Evolutionary conservation across 495 filamentous ascomycete species (phyloP).

Genomic region (Neurospora africana): DNA sequence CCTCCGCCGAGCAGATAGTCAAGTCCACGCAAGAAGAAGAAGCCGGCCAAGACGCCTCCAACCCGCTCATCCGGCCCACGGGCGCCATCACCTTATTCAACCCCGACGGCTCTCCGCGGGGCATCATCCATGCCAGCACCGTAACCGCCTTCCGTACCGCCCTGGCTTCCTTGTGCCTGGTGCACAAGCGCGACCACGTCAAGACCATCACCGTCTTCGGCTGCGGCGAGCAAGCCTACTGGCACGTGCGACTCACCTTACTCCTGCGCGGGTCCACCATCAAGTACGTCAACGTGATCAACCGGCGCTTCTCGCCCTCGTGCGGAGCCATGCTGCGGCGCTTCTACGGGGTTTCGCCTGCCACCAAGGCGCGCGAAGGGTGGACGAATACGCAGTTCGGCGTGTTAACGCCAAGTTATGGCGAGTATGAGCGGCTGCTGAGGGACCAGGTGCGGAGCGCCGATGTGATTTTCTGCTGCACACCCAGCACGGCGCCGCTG

Average conservation of each 20-base stretch:
- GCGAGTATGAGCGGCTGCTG: slow-evolving; percentile 57
- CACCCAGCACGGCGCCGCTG: slow-evolving; percentile 35
- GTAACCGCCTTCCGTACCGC: slow-evolving; percentile 92
- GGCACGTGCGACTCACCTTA: slow-evolving; percentile 79
- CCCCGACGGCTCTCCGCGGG: slow-evolving; percentile 56
- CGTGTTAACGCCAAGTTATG: slow-evolving; percentile 59
- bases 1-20: slow-evolving; percentile 8
- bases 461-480: slow-evolving; percentile 70
- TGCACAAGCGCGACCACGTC: slow-evolving; percentile 57
- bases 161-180: slow-evolving; percentile 62
- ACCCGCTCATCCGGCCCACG: slow-evolving; percentile 49
- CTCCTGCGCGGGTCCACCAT: slow-evolving; percentile 62
- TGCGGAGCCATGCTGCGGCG: slow-evolving; percentile 45
- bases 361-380: slow-evolving; percentile 42
- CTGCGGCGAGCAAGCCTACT: slow-evolving; percentile 83
- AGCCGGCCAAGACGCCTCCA: slow-evolving; percentile 4
- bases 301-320: slow-evolving; percentile 47
- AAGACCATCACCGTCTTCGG: slow-evolving; percentile 77
- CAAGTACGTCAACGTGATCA: slow-evolving; percentile 68
- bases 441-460: slow-evolving; percentile 56
- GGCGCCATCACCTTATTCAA: slow-evolving; percentile 68
- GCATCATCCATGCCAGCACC: slow-evolving; percentile 73
- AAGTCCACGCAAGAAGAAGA: slow-evolving; percentile 1
- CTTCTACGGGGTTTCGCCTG: slow-evolving; percentile 44
- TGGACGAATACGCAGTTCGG: slow-evolving; percentile 53